Evolutionary conservation across 1,284 basidiomycete genomes (phyloP).

Genomic region (Irpex sp.): DNA sequence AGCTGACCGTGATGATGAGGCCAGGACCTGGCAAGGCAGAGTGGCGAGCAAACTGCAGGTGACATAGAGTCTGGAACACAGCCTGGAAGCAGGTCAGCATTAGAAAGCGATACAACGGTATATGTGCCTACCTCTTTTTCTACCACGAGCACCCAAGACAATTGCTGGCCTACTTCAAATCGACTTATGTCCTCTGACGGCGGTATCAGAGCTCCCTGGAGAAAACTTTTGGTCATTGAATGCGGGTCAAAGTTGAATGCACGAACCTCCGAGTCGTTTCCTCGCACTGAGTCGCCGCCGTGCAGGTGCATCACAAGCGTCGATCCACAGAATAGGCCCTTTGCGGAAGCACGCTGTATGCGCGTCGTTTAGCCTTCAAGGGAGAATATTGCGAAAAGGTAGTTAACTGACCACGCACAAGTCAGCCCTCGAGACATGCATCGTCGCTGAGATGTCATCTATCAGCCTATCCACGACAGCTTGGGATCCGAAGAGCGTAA

Average conservation of each 20-base stretch:
- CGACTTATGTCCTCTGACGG: conserved; percentile 61
- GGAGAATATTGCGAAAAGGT: too few relatives aligned
- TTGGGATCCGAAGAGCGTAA: conserved; percentile 71
- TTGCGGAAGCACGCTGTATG: conserved; percentile 74
- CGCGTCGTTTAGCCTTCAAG: conserved; percentile 1
- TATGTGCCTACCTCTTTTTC: conserved; percentile 79
- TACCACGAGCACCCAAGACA: conserved; percentile 78
- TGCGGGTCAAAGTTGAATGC: not conserved
- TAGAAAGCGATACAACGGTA: not conserved
- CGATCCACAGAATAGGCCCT: conserved; percentile 76
- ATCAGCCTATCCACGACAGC: conserved; percentile 76
- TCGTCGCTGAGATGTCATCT: conserved; percentile 82
- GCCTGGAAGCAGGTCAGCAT: conserved; percentile 46
- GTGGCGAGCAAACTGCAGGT: conserved; percentile 45
- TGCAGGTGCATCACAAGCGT: conserved; percentile 52
- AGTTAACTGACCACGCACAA: conserved; percentile 80
- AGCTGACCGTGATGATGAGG: conserved; percentile 61
- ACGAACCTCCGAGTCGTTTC: conserved; percentile 54
- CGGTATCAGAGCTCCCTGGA: conserved; percentile 74
- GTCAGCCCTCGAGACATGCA: conserved; percentile 66
- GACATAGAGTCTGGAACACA: conserved; percentile 78
- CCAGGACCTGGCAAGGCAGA: conserved; percentile 50
- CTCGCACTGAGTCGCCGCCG: conserved; percentile 47
- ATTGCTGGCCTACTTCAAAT: conserved; percentile 45
- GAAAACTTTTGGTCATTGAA: not conserved